Percentiles rank a stretch among this genome's conserved stretches.
phyloP scores from a whole-genome alignment of 371 early-diverging fungal species.

The Mortierella sp. region DNA sequence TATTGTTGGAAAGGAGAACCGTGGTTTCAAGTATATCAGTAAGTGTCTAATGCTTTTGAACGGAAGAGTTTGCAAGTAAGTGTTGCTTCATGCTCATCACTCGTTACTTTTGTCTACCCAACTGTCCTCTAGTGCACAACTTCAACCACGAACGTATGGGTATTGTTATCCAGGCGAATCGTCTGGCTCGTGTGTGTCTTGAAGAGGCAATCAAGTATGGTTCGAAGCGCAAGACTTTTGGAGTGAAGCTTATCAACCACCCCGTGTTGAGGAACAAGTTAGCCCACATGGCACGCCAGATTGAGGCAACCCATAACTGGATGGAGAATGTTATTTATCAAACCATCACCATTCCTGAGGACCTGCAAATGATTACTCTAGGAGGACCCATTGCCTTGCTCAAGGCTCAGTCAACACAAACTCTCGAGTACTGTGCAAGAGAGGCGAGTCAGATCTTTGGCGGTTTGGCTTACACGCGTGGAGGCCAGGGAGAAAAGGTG shows the following conservation, averaged over 20 bases:
- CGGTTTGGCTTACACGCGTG: conserved; percentile 72
- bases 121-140: conserved; percentile 30
- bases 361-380: conserved; percentile 66
- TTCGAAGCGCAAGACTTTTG: conserved; percentile 92
- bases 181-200: conserved; percentile 79
- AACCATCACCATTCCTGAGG: conserved; percentile 59
- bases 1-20: conserved; percentile 73
- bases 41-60: too few species aligned
- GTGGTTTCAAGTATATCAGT: conserved; percentile 62
- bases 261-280: conserved; percentile 88
- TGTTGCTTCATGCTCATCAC: background rate
- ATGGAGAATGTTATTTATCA: conserved; percentile 66
- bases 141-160: conserved; percentile 73
- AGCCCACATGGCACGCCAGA: conserved; percentile 70
- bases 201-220: conserved; percentile 82
- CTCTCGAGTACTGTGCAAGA: conserved; percentile 76
- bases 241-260: conserved; percentile 83
- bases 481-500: conserved; percentile 76
- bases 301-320: conserved; percentile 80
- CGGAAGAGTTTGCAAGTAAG: background rate
- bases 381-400: conserved; percentile 78
- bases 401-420: conserved; percentile 75
- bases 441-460: conserved; percentile 82
- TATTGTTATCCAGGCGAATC: conserved; percentile 78
- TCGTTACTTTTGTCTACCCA: background rate